Base-by-base conservation (phyloP, 2,329 filamentous ascomycete species). In the Clathrospora elynae region DNA sequence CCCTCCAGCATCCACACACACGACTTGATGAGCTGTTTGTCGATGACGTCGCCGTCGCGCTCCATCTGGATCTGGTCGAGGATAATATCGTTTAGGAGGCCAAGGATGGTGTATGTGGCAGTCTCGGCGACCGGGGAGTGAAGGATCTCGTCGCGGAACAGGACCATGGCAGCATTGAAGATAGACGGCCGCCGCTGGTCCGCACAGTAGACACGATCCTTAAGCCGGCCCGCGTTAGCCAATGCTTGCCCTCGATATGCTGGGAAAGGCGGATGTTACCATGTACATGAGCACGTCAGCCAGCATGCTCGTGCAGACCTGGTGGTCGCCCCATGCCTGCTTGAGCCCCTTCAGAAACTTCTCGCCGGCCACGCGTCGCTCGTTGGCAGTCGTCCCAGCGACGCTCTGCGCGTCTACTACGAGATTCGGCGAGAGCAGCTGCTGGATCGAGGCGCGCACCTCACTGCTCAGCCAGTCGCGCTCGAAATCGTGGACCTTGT, bases 231-330 rank as follows among this genome's bases (percentile, higher is more conserved):
- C 53, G 17, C 40, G 58, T 67, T 51, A 64, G 53, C 51, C 19
- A 46, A 40, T 33, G 29, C 35, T 7, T 18, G 32, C 17, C 14
- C 18, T 42, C n/a, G n/a, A n/a, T n/a, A n/a, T 24, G 22, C 12
- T 14, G 22, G 10, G 7, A 25, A 22, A 10, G 9, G 9, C 2
- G n/a, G 11, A 10, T 62, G 76, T 62, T 64, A 83, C 81, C 78
- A 99, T 89, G 65, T 96, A 96, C 90, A 97, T 96, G 36, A 97
- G 78, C 20, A 97, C 90, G 68, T 97, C 93, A 3, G 91, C 90
- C 35, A 90, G 86, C 92, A 97, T 97, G 64, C 90, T 90, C 88
- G 96, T 96, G 30, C 88, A 91, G 42, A 88, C 82, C 65, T 91
- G 88, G 65, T 99, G 91, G 51, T 95, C 87, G 48, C 90, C 83